A percentile compares a stretch with the other conserved stretches of the same genome.
Conservation (phyloP, 2,329 filamentous ascomycete genomes). For the Beauveria rudraprayagi region DNA sequence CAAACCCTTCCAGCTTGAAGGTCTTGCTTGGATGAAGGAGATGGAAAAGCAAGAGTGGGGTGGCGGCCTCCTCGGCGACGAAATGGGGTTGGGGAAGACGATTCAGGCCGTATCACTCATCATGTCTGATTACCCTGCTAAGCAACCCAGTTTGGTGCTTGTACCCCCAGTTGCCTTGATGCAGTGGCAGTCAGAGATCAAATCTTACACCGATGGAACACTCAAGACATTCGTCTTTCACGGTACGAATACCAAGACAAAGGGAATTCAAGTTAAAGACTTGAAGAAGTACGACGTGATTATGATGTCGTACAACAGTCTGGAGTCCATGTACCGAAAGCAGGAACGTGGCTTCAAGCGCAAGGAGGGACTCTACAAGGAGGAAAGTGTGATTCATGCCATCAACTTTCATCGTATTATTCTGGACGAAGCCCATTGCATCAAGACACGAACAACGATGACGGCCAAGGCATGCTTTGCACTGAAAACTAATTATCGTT, state of each 20-base stretch:
- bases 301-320: constrained; percentile 89
- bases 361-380: constrained; percentile 71
- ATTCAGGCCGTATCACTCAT: constrained; percentile 96
- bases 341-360: constrained; percentile 85
- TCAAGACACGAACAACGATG: constrained; percentile 83
- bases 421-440: constrained; percentile 90
- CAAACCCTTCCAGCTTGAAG: constrained; percentile 90
- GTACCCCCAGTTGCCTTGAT: constrained; percentile 90
- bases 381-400: constrained; percentile 71
- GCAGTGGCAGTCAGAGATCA: constrained; percentile 85
- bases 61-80: constrained; percentile 86
- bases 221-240: constrained; percentile 89
- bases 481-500: constrained; percentile 78
- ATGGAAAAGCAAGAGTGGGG: constrained; percentile 83
- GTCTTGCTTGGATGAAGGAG: constrained; percentile 85
- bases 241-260: constrained; percentile 75
- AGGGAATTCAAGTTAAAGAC: constrained; percentile 65
- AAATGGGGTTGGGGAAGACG: constrained; percentile 98
- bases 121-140: constrained; percentile 92
- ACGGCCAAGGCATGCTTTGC: constrained; percentile 95
- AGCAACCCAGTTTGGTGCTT: constrained; percentile 74
- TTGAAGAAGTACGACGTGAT: constrained; percentile 83
- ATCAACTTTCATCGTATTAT: constrained; percentile 87
- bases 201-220: constrained; percentile 74
- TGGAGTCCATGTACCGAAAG: constrained; percentile 89